Base-by-base conservation (phyloP, 192 early-diverging fungal species). In the Spizellomyces sp. region DNA sequence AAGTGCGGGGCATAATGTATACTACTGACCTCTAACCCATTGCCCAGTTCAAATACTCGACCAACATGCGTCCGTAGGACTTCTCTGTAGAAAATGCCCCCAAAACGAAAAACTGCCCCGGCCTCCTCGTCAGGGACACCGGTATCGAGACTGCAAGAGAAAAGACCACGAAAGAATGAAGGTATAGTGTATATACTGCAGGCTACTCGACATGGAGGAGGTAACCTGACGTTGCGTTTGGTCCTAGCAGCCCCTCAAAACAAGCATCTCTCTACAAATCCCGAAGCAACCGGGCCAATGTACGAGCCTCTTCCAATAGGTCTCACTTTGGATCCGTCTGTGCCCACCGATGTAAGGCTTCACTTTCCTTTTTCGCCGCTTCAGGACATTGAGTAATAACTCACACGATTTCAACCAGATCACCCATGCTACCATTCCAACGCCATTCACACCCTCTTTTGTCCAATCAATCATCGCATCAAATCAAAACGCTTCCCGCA, bases 261-360 rank as follows among this genome's bases (percentile, higher is more conserved):
- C 27, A 0, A 36, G 27, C 50, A 12, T 54, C 50, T 54, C 50
- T n/a, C 12, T 54, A 19, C 42, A 5, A 67, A 66, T 48, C 64
- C 71, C 10, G 55, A 67, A 0, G 71, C 58, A n/a, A 46, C 55
- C 5, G 71, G 71, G 7, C 64, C 71, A 14, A 52, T 74, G 8
- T 74, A 74, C 41, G 71, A 74, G 22, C 14, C 64, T 5, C 64
- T 74, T 5, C 71, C 71, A 14, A 43, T 46, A 9, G 22, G 10
- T n/a, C 8, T 72, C 5, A 60, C 60, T n/a, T n/a, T 41, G 5
- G 62, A 72, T 45, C 48, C 60, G 0, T 21, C 61, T 42, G 14
- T 70, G 15, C 21, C 46, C 15, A 65, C 54, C 52, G 10, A 22
- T 45, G 48, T 19, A 42, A 58, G 15, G 6, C 19, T 17, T 61